Base-by-base conservation (phyloP, 177 flowering plant species). In the Vitis hybrid region DNA sequence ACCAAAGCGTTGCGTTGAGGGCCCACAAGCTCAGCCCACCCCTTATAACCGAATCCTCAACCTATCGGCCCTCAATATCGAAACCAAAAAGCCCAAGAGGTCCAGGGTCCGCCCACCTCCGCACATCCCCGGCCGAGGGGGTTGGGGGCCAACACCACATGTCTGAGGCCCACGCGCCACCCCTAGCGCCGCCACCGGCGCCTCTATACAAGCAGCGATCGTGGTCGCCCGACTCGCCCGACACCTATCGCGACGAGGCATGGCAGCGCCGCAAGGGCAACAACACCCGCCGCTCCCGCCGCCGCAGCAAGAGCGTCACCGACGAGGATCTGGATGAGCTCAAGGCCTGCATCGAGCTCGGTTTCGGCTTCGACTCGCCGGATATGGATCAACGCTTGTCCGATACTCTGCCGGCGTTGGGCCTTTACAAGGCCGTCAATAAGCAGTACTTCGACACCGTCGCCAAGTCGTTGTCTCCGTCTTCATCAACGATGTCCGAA, bases 291-390 rank as follows among this genome's bases (percentile, higher is more conserved):
- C 66, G 72, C 9, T 1, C 48, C 48, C 50, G 13, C 35, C 74
- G 81, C 48, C 70, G 83, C 51, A 86, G 86, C 82, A 86, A 82
- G 80, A 90, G 96, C 79, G 83, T 91, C 8, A 91, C 97, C 2
- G 95, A 94, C 51, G 97, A 91, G 24, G 98, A 94, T 62, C 70
- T 94, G 2, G 95, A 91, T 49, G 98, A 94, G 66, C 88, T 94
- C 35, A 90, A 88, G 67, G 98, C 85, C 3, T 92, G 97, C 63
- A 74, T 94, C 18, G 97, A 94, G 66, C 74, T 94, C 7, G 98
- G 98, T 0, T 91, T 94, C 74, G 89, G 93, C 9, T 92, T 92
- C 59, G 89, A 86, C 68, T 85, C 93, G 48, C 89, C 90, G 3
- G 91, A 81, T 21, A 64, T 70, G 52, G 86, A 91, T 74, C 86